A percentile compares a stretch with the other conserved stretches of the same genome.
Evolutionary conservation across 345 rosid species (phyloP).

Genomic region (Gossypium turneri): DNA sequence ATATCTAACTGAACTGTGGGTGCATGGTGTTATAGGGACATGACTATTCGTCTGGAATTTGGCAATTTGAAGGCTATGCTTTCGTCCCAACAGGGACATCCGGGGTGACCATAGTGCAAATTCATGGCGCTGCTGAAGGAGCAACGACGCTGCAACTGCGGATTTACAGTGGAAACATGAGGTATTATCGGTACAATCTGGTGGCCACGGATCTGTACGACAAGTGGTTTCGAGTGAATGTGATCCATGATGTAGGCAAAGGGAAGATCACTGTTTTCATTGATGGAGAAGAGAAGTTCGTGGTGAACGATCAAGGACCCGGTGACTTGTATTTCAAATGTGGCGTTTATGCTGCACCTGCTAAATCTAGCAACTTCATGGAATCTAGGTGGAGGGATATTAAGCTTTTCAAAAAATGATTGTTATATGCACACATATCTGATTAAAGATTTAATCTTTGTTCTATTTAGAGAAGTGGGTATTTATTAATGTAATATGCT

Average conservation of each 20-base stretch:
- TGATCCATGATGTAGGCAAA: slow-evolving; percentile 25
- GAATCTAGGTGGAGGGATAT: slow-evolving; percentile 40
- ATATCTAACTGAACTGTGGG: neutral
- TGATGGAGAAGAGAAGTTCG: slow-evolving; percentile 23
- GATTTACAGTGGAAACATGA: slow-evolving; percentile 20
- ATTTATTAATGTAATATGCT: neutral
- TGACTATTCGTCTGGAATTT: slow-evolving; percentile 22
- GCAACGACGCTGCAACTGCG: slow-evolving; percentile 24
- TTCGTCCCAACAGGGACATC: slow-evolving; percentile 15
- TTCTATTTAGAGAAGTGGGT: neutral
- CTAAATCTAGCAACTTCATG: slow-evolving; percentile 30
- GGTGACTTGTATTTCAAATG: slow-evolving; percentile 35
- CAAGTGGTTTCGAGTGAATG: slow-evolving; percentile 24
- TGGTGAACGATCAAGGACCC: slow-evolving; percentile 19
- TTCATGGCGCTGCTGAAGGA: slow-evolving; percentile 19
- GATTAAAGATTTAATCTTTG: slow-evolving; percentile 54
- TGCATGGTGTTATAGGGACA: slow-evolving; percentile 4
- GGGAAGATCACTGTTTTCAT: slow-evolving; percentile 30
- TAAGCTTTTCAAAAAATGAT: slow-evolving; percentile 30
- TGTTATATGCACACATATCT: slow-evolving; percentile 12
- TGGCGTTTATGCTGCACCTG: slow-evolving; percentile 36
- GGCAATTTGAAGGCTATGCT: slow-evolving; percentile 20
- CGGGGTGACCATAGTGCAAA: slow-evolving; percentile 23
- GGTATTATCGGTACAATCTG: slow-evolving; percentile 17
- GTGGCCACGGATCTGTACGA: slow-evolving; percentile 23